Base-by-base conservation (phyloP, 1,284 basidiomycete species). In the Fomitopsis schrenkii region DNA sequence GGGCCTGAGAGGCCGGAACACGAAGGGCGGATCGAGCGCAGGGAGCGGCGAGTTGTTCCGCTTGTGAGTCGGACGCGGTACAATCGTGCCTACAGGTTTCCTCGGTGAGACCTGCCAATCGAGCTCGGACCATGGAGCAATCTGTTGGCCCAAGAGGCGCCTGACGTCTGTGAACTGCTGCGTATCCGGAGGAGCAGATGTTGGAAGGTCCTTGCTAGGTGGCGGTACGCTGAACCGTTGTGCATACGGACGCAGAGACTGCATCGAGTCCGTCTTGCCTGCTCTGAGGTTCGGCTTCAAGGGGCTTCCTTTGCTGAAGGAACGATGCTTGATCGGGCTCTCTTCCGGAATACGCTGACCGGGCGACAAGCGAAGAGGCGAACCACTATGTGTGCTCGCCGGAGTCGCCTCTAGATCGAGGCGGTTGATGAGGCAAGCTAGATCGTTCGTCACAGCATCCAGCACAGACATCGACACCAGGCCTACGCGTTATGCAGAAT, bases 381-480 rank as follows among this genome's bases (percentile, higher is more conserved):
- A 82, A 58, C 76, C 66, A 52, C 83, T 81, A 2, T 81, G 79
- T 1, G 82, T 70, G 17, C 77, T 72, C 26, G 62, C 76, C 0
- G 90, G 90, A 0, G 90, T 91, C 3, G 88, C 87, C 67, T 91
- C 84, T 2, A 92, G 77, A 66, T 93, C 88, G 28, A 93, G 78
- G 22, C 82, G 81, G 64, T 86, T 89, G 72, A 93, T 90, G 14
- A 93, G 76, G 55, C 83, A 83, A 0, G 88, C 91, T 2, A 93
- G 79, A 50, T 93, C 91, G 58, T 90, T 85, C 0, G 90, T 92
- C 0, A 87, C 91, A 0, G 86, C 88, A 62, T 88, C 87, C 22
- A 93, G 73, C 22, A 91, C 81, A 0, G 85, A 88, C 1, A 92
- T 70, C n/a, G 85, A 88, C 1, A 92, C 70, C n/a, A 83, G 83